Evolutionary conservation across 805 yeast genomes (phyloP), one percentile per base, ranked within the genome.

Genomic region (Pichia pseudocactophila): DNA sequence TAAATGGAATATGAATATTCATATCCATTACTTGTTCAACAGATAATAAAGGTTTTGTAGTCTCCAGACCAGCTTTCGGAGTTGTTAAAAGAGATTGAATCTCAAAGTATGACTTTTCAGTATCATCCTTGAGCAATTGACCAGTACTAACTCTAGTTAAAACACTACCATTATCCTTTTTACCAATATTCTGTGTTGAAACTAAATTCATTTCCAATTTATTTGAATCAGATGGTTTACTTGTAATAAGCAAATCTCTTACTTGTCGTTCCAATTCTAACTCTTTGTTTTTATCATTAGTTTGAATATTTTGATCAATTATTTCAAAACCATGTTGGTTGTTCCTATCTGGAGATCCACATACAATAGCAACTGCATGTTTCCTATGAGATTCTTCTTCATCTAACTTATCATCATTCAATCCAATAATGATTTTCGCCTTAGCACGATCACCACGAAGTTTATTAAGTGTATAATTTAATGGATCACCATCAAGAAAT

Each of bases 1-100:
- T 71, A 57, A 92, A 90, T 2, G 97, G 88, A 8, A 83, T 73
- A 58, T 92, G 98, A 20, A 72, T 64, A 5, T 70, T 72, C 10
- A 62, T 56, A 19, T 68, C 61, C 69, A 72, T 57, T 17, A 64
- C 59, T 40, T 68, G 63, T 43, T 64, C 68, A 37, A 73, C 62
- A n/a, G 56, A 50, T 8, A 54, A 38, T 6, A 45, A 37, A 13
- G 44, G 47, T 3, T 39, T 50, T 4, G 38, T 40, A 7, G 38
- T 39, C 18, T 51, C 39, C 2, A 47, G 20, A n/a, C 44, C 51
- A 28, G 6, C 11, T 36, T 54, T 56, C 7, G 66, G 64, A 1
- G 61, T 57, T 7, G 53, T 46, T 1, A 54, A 45, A 9, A 57
- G 45, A 12, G 62, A 57, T 25, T 50, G 53, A 19, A 61, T 45